phyloP scores from a whole-genome alignment of 805 yeast genomes.

The Metschnikowia anglica region DNA sequence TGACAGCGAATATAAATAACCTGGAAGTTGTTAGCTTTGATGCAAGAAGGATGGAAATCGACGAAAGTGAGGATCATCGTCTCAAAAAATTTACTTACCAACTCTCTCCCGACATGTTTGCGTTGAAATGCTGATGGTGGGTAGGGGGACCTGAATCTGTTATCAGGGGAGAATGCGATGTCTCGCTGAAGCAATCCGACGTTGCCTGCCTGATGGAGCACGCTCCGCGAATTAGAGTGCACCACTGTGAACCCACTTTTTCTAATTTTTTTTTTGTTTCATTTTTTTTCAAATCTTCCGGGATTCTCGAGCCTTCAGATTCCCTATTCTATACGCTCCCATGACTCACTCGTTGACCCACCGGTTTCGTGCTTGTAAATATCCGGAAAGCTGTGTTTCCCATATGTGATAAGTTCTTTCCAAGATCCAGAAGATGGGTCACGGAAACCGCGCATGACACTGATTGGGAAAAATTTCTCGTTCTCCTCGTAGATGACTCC shows the following conservation, averaged over 20 bases:
- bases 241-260: neutral
- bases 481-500: constrained; percentile 40
- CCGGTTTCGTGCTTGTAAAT: constrained; percentile 1
- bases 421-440: constrained; percentile 21
- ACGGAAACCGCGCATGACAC: constrained; percentile 27
- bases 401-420: constrained; percentile 29
- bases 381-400: constrained; percentile 27
- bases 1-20: constrained; percentile 72
- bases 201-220: constrained; percentile 9
- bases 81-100: constrained; percentile 23
- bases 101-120: constrained; percentile 29
- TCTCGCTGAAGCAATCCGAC: constrained; percentile 7
- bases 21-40: constrained; percentile 27
- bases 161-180: constrained; percentile 10
- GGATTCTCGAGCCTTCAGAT: neutral
- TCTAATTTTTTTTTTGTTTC: neutral
- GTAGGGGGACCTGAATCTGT: neutral
- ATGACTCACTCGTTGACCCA: neutral
- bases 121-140: neutral
- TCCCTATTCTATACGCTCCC: constrained; percentile 8
- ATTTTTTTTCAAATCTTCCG: neutral
- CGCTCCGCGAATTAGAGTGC: constrained; percentile 6
- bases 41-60: neutral
- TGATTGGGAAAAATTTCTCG: constrained; percentile 23
- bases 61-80: too few species aligned